Evolutionary conservation across 768 basidiomycete species (phyloP).

Genomic region (Boletellus ananas): DNA sequence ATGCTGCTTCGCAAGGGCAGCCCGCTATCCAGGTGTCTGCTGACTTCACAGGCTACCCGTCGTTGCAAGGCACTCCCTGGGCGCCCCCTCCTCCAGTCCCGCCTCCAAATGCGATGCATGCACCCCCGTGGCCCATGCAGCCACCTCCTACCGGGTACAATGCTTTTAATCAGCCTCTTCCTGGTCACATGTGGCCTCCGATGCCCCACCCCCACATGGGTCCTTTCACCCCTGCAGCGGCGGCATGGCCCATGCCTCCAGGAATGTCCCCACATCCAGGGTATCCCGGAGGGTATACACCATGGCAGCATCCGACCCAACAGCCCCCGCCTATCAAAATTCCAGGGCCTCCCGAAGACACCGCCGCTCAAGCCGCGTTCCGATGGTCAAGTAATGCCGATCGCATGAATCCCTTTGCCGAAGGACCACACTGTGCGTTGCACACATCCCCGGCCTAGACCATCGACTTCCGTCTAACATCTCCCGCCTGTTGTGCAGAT

Average conservation of each 20-base stretch:
- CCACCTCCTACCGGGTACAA: conserved; percentile 23
- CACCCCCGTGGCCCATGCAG: conserved; percentile 18
- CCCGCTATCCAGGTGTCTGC: conserved; percentile 20
- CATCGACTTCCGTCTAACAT: conserved; percentile 7
- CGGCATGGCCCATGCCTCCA: conserved; percentile 24
- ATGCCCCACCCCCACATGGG: conserved; percentile 14
- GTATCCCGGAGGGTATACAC: conserved; percentile 19
- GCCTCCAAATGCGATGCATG: conserved; percentile 20
- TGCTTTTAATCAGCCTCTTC: conserved; percentile 31
- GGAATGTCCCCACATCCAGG: conserved; percentile 23
- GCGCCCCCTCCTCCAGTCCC: conserved; percentile 18
- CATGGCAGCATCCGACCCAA: conserved; percentile 27
- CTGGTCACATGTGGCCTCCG: conserved; percentile 21
- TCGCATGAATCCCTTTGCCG: conserved; percentile 35
- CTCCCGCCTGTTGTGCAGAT: conserved; percentile 37
- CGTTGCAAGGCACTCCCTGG: conserved; percentile 26
- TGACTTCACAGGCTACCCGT: conserved; percentile 33
- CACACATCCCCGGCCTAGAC: not conserved
- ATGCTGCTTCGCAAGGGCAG: conserved; percentile 3
- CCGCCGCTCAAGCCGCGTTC: conserved; percentile 24
- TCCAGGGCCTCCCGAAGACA: conserved; percentile 21
- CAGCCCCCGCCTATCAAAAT: conserved; percentile 23
- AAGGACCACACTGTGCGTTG: conserved; percentile 42
- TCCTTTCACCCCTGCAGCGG: conserved; percentile 23
- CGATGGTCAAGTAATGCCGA: conserved; percentile 30